Conservation (phyloP, 192 early-diverging fungal genomes). For the Helicostylum pulchrum region DNA sequence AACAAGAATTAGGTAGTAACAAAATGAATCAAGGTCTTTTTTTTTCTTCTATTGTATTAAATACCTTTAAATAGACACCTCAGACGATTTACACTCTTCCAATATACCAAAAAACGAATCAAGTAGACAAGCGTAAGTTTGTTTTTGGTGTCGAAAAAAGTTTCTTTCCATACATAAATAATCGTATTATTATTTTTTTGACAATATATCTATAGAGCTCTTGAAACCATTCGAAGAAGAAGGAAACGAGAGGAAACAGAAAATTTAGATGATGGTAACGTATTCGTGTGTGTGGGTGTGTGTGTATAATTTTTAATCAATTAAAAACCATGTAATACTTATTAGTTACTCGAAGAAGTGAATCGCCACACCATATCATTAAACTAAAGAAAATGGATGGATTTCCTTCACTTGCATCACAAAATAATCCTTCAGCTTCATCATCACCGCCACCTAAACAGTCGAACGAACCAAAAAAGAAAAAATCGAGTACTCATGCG, state of each 20-base stretch:
- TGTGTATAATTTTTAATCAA: neutral
- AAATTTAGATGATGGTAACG: constrained; percentile 11
- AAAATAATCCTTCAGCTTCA: constrained; percentile 6
- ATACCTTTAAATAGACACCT: neutral
- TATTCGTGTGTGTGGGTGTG: neutral
- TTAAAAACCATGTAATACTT: neutral
- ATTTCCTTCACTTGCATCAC: neutral
- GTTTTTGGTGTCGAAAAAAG: too few species aligned
- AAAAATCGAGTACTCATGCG: neutral
- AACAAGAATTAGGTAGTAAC: constrained; percentile 1
- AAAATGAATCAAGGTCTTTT: neutral
- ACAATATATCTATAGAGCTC: constrained; percentile 3
- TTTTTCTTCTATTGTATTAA: neutral
- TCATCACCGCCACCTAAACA: constrained; percentile 16
- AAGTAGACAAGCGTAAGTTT: constrained; percentile 18
- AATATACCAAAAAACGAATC: constrained; percentile 9
- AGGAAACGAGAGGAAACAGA: constrained; percentile 17
- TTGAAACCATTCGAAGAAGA: constrained; percentile 9
- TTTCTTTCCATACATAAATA: too few species aligned
- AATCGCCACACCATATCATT: constrained; percentile 20
- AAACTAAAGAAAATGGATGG: constrained; percentile 25
- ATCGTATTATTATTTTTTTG: neutral
- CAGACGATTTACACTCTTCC: neutral
- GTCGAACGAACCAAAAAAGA: constrained; percentile 3
- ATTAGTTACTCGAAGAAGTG: constrained; percentile 12